phyloP scores from a whole-genome alignment of 2,329 filamentous ascomycete genomes.

The Alternaria rosae region DNA sequence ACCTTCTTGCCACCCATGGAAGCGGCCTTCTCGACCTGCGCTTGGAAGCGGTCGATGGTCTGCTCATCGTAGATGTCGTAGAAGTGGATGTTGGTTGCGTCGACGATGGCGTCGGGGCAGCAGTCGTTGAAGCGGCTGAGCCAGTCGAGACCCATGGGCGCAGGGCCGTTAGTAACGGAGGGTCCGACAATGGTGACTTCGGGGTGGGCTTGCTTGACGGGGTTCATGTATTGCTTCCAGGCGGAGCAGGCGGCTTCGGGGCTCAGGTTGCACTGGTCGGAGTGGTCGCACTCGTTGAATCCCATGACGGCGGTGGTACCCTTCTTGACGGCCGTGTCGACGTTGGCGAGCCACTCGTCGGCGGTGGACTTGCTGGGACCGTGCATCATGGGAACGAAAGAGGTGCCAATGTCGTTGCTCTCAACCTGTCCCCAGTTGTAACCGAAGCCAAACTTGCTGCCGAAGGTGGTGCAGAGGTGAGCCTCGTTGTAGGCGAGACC shows the following conservation, averaged over 20 bases:
- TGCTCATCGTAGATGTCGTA: conserved; percentile 44
- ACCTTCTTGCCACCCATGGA: conserved; percentile 39
- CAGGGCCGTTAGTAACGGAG: conserved; percentile 40
- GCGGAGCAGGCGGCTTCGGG: conserved; percentile 41
- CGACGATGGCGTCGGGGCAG: conserved; percentile 46
- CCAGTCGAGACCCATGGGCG: conserved; percentile 42
- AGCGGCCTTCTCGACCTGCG: conserved; percentile 49
- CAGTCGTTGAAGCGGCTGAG: conserved; percentile 39
- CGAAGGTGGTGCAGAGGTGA: conserved; percentile 61
- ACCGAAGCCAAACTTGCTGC: conserved; percentile 63
- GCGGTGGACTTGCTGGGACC: conserved; percentile 28
- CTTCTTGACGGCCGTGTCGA: conserved; percentile 50
- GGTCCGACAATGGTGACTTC: conserved; percentile 44
- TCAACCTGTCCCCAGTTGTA: conserved; percentile 70
- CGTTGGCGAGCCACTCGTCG: conserved; percentile 43
- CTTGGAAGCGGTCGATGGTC: conserved; percentile 46
- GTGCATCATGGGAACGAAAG: conserved; percentile 67
- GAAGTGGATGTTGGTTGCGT: conserved; percentile 51
- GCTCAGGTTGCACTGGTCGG: conserved; percentile 43
- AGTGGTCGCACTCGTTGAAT: conserved; percentile 51
- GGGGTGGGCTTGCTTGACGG: conserved; percentile 35
- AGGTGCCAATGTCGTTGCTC: conserved; percentile 54
- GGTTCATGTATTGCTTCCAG: conserved; percentile 46
- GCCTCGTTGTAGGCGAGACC: conserved; percentile 73
- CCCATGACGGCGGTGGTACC: conserved; percentile 48